These are phyloP conservation scores for Camellia japonica DNA, from an alignment of 148 eudicot genomes.

Conservation along the genomic window DNA sequence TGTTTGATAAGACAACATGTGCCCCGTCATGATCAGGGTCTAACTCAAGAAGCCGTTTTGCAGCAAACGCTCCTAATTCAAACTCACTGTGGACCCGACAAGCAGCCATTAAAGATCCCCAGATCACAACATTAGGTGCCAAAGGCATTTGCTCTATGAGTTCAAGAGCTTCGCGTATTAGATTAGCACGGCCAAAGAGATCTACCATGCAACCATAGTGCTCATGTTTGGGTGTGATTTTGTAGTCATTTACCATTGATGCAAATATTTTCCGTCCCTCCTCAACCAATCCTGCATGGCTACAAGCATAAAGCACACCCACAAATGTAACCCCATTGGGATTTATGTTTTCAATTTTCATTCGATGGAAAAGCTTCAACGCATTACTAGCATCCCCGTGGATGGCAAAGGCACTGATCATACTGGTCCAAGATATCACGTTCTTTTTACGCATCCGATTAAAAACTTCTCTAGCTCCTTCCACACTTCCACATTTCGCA, in stretches of 20 bases:
- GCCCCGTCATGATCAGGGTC: conserved; percentile 61
- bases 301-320: conserved; percentile 56
- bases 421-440: conserved; percentile 52
- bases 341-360: conserved; percentile 38
- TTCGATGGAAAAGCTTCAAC: conserved; percentile 33
- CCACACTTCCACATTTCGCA: conserved; percentile 57
- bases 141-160: conserved; percentile 49
- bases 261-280: conserved; percentile 40
- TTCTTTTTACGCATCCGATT: conserved; percentile 29
- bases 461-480: conserved; percentile 39
- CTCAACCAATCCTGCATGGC: conserved; percentile 55
- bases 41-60: conserved; percentile 44
- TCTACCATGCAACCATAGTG: conserved; percentile 66
- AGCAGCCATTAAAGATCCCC: conserved; percentile 59
- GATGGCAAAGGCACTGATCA: conserved; percentile 42
- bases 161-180: conserved; percentile 42
- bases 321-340: conserved; percentile 54
- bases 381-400: conserved; percentile 45
- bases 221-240: conserved; percentile 36
- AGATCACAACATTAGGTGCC: conserved; percentile 49
- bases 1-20: conserved; percentile 42
- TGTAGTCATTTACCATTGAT: conserved; percentile 41
- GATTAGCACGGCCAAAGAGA: conserved; percentile 49
- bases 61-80: conserved; percentile 55
- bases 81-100: conserved; percentile 41